phyloP scores from a whole-genome alignment of 257 asterid genomes.

The Penstemon davidsonii region DNA sequence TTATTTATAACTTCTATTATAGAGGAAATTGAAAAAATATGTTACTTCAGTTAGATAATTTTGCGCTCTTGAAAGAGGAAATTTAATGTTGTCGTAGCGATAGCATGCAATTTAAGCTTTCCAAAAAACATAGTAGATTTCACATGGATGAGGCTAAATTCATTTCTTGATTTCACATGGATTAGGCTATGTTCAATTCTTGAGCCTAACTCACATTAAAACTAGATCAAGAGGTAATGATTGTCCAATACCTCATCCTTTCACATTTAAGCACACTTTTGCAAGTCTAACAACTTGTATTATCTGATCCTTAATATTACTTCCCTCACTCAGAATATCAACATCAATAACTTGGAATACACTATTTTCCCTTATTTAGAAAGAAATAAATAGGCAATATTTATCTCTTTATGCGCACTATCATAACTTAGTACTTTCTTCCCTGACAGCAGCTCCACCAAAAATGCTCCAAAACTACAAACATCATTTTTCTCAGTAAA shows the following conservation, averaged over 20 bases:
- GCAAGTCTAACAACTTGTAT: constrained; percentile 31
- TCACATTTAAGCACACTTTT: constrained; percentile 27
- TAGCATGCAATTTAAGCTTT: too few relatives aligned
- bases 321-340: constrained; percentile 22
- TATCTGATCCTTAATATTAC: not conserved
- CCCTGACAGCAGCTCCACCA: constrained; percentile 33
- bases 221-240: too few relatives aligned
- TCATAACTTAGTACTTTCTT: constrained; percentile 24
- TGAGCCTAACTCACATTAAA: too few relatives aligned
- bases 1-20: too few relatives aligned
- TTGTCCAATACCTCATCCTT: constrained; percentile 25
- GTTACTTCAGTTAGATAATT: too few relatives aligned
- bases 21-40: too few relatives aligned
- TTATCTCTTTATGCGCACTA: constrained; percentile 26
- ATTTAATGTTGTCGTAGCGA: too few relatives aligned
- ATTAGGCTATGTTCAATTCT: too few relatives aligned
- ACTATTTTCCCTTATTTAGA: not conserved
- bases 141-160: too few relatives aligned
- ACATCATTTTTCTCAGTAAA: constrained; percentile 31
- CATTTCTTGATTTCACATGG: too few relatives aligned
- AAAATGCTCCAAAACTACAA: constrained; percentile 35
- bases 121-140: too few relatives aligned
- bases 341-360: constrained; percentile 26
- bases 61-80: too few relatives aligned
- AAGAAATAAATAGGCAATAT: constrained; percentile 32